Base-by-base conservation (phyloP, 2,329 filamentous ascomycete genomes). In the Neofusicoccum sp. region DNA sequence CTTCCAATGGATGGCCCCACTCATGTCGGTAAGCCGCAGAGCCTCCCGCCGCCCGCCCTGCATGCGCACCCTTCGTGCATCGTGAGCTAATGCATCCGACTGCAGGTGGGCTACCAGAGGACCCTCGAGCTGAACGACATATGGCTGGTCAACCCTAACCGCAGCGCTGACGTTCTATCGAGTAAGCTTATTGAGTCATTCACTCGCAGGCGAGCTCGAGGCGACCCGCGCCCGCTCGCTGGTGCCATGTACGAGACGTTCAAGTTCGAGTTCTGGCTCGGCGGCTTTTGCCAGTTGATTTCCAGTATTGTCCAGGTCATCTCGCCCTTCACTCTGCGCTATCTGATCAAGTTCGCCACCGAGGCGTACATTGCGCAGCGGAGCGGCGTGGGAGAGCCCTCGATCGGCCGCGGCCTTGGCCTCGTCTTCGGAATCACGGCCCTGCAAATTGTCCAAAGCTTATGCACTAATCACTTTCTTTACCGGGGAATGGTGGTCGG, bases 401-500 rank as follows among this genome's bases (percentile, higher is more conserved):
- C 84, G 57, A 86, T 98, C 53, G 87, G 87, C 3, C 80, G 82
- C 47, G 95, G 93, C 24, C 79, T 98, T 60, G 93, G 93, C 0
- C 79, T 96, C 33, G 92, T 92, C 1, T 74, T 98, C 60, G 93
- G 90, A 7, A 88, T 98, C 61, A 92, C 90, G 0, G 73, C 82
- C 43, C 95, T 98, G 91, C 93, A 97, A 73, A 81, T 93, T 20
- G 70, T 88, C 9, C 91, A 96, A 75, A 93, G 89, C 71, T 70
- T 96, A 65, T 86, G 86, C 28, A 91, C 87, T 2, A 96, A 93
- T 69, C 93, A 98, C 70, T 97, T 96, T 76, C 88, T 98, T 70
- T 98, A 93, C 70, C 86, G 88, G 24, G 92, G 93, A 24, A 96
- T 96, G 89, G 87, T 96, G 77, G 86, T 96, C 40, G 95, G 93